A percentile compares a stretch with the other conserved stretches of the same genome.
Conservation (phyloP, 768 basidiomycete species). For the Fistulinella prunicolor region DNA sequence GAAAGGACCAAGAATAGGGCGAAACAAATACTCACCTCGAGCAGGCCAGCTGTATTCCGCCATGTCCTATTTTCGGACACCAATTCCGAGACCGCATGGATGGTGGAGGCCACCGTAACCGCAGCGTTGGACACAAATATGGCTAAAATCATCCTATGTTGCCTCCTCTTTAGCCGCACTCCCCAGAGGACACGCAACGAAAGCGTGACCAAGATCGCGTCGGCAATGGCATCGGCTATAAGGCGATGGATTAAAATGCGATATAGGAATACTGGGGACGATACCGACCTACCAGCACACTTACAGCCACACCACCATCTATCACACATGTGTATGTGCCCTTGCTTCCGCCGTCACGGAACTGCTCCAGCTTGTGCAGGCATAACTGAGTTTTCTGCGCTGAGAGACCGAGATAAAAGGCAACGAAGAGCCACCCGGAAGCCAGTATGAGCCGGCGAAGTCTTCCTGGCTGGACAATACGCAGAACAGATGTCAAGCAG, state of each 20-base stretch:
- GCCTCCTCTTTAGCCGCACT: not conserved
- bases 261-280: not conserved
- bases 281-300: not conserved
- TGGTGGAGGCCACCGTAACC: not conserved
- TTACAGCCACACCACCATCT: not conserved
- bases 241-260: not conserved
- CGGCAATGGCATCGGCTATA: not conserved
- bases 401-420: not conserved
- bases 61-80: too few relatives aligned
- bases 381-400: not conserved
- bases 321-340: not conserved
- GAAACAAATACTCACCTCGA: not conserved
- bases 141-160: conserved; percentile 1
- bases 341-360: not conserved
- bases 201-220: not conserved
- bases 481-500: not conserved
- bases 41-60: not conserved
- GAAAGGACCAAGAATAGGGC: too few relatives aligned
- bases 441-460: not conserved
- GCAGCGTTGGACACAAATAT: not conserved
- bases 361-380: not conserved
- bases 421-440: not conserved
- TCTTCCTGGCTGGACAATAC: not conserved
- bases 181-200: not conserved
- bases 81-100: not conserved